Evolutionary conservation across 2,329 filamentous ascomycete species (phyloP), one percentile per base, ranked within the genome.

Genomic region (Aspergillus udagawae): DNA sequence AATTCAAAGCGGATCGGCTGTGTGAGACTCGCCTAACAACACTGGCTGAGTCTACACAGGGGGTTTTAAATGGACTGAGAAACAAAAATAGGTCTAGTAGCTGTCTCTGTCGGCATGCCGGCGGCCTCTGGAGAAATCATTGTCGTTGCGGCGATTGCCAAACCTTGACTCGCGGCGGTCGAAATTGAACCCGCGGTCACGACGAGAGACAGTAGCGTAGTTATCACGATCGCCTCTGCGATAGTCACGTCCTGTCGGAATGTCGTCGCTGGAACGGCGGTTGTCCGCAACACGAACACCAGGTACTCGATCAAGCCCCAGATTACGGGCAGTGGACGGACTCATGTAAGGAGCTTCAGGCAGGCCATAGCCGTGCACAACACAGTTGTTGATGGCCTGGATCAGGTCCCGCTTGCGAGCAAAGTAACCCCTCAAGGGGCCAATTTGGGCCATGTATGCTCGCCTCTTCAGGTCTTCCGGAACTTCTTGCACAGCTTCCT

Each of bases 301-400:
- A 21, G 58, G 51, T 9, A 70, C 50, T 10, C 62, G 49, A 2
- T 35, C 32, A 12, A 75, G 63, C 10, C 73, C 71, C 23, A 75
- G 56, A 60, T 68, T 74, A 6, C 55, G 32, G 8, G 66, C 67
- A 25, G 71, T 48, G 5, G 32, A 50, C 3, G 53, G 51, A 21
- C 53, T 54, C 14, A 77, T 53, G 1, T 50, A 27, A 5, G 80
- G 80, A 14, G 77, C 73, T 25, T 67, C 61, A 4, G 71, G 59
- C 66, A 82, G 72, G 5, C 78, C 76, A 74, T 55, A 82, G 6
- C 80, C 79, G 58, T 78, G 74, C 45, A 74, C 70, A 7, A 77
- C 74, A 20, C 79, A 67, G 51, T 74, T 66, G 60, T 81, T 80
- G 28, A 81, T 70, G 9, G 71, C 69, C 14, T 75, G 67, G n/a